A percentile compares a stretch with the other conserved stretches of the same genome.
These are phyloP conservation scores for Ophiocordyceps robertsii DNA, from an alignment of 2,329 filamentous ascomycete species.

Conservation along the genomic window DNA sequence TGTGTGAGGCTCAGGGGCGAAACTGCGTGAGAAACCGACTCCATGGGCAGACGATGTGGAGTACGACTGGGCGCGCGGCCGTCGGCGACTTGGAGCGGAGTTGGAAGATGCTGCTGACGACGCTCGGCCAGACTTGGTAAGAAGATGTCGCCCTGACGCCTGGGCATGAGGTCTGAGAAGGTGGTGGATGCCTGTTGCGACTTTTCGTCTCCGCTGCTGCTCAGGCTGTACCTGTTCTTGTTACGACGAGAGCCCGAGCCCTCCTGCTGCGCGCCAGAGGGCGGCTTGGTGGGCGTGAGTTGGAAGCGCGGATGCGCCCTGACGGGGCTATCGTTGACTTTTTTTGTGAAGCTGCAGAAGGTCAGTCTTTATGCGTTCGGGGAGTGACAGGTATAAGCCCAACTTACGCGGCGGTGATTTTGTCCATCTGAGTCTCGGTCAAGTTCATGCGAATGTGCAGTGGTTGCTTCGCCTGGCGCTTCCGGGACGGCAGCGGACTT, in stretches of 20 bases:
- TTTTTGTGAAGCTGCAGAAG: constrained; percentile 18
- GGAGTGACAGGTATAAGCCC: not conserved
- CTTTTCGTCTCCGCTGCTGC: constrained; percentile 1
- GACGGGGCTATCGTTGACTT: constrained; percentile 13
- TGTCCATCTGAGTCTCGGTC: constrained; percentile 34
- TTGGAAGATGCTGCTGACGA: constrained; percentile 12
- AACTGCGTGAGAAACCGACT: constrained; percentile 8
- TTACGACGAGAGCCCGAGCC: not conserved
- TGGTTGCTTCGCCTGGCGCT: constrained; percentile 20
- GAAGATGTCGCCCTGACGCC: constrained; percentile 6
- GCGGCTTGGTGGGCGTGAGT: constrained; percentile 9
- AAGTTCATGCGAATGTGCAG: constrained; percentile 34
- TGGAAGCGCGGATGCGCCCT: constrained; percentile 7
- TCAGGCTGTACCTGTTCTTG: constrained; percentile 1
- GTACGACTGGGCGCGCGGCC: constrained; percentile 1
- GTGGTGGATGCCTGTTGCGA: constrained; percentile 8
- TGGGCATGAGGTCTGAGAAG: constrained; percentile 19
- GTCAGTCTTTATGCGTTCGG: constrained; percentile 3
- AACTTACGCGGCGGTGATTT: constrained; percentile 30
- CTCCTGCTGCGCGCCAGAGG: constrained; percentile 6
- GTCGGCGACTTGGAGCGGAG: constrained; percentile 12
- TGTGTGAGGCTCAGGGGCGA: constrained; percentile 13
- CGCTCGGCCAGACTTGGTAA: constrained; percentile 14
- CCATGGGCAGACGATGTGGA: constrained; percentile 6
- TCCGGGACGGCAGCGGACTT: constrained; percentile 16